Percentiles rank a stretch among this genome's conserved stretches.
These are phyloP conservation scores for Colletotrichum coccodes DNA, from an alignment of 2,329 filamentous ascomycete genomes.

Conservation along the genomic window DNA sequence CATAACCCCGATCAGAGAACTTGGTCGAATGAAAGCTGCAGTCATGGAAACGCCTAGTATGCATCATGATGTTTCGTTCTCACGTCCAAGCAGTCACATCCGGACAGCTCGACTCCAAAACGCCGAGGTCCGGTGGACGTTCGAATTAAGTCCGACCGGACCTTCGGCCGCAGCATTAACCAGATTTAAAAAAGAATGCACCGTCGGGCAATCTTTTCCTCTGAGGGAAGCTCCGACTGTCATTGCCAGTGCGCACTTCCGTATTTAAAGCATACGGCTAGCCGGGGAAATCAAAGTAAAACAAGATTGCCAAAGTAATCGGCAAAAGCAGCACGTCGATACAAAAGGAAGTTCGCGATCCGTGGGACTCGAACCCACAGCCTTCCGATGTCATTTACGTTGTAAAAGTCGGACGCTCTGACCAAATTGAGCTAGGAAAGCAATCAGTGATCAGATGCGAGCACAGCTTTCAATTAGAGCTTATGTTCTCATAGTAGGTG, in stretches of 20 bases:
- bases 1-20: too few species aligned
- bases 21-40: background rate
- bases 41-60: background rate
- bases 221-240: too few species aligned
- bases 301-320: too few species aligned
- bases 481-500: background rate
- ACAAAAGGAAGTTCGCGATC: background rate
- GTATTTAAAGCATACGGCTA: too few species aligned
- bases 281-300: too few species aligned
- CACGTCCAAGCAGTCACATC: background rate
- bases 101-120: background rate
- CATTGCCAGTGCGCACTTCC: too few species aligned
- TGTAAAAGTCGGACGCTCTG: conserved; percentile 21
- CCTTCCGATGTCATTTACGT: conserved; percentile 9
- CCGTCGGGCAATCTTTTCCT: too few species aligned
- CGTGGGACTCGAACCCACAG: conserved; percentile 21
- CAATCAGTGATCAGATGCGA: background rate
- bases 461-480: background rate
- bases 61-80: background rate
- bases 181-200: too few species aligned
- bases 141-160: too few species aligned
- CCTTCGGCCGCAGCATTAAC: too few species aligned
- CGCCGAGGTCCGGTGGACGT: too few species aligned
- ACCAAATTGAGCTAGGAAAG: conserved; percentile 22
- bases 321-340: background rate